Percentiles rank a stretch among this genome's conserved stretches.
Evolutionary conservation across 202 grass and related monocot species (phyloP).

Genomic region (Setaria viridis): DNA sequence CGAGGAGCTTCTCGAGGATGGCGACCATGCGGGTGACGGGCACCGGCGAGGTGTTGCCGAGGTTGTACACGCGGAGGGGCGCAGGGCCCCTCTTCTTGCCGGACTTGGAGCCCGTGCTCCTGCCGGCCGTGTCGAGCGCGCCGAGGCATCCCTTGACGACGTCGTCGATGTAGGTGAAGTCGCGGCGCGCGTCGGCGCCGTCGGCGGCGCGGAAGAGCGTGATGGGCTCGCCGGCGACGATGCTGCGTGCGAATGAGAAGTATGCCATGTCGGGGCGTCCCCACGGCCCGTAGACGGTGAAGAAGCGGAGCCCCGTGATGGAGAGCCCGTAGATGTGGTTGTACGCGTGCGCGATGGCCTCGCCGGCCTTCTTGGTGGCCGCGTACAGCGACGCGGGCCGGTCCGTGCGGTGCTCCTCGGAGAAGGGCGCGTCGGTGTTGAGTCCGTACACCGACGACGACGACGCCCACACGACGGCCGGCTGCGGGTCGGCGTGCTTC

Average conservation of each 20-base stretch:
- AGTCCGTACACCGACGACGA: constrained; percentile 95
- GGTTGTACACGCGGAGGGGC: constrained; percentile 82
- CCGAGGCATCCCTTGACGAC: constrained; percentile 81
- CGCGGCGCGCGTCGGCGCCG: constrained; percentile 58
- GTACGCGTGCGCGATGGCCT: constrained; percentile 95
- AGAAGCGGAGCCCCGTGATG: constrained; percentile 91
- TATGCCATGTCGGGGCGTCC: constrained; percentile 99
- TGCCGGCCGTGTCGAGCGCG: constrained; percentile 74
- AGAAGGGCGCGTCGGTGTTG: constrained; percentile 76
- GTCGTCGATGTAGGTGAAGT: constrained; percentile 99
- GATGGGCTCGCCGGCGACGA: constrained; percentile 77
- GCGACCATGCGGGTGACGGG: constrained; percentile 79
- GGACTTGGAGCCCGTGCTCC: constrained; percentile 70
- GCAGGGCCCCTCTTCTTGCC: constrained; percentile 68
- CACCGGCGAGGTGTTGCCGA: constrained; percentile 92
- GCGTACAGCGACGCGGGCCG: constrained; percentile 88
- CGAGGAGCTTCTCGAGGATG: constrained; percentile 79
- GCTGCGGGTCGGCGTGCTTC: constrained; percentile 77
- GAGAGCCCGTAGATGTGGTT: constrained; percentile 98
- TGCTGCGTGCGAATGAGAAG: constrained; percentile 80
- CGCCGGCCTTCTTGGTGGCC: constrained; percentile 98
- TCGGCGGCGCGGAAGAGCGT: constrained; percentile 65
- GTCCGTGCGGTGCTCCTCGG: constrained; percentile 89
- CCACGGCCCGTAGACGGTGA: constrained; percentile 97
- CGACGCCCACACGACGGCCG: constrained; percentile 93